phyloP scores from a whole-genome alignment of 2,329 filamentous ascomycete genomes.

The Fusarium torulosum region DNA sequence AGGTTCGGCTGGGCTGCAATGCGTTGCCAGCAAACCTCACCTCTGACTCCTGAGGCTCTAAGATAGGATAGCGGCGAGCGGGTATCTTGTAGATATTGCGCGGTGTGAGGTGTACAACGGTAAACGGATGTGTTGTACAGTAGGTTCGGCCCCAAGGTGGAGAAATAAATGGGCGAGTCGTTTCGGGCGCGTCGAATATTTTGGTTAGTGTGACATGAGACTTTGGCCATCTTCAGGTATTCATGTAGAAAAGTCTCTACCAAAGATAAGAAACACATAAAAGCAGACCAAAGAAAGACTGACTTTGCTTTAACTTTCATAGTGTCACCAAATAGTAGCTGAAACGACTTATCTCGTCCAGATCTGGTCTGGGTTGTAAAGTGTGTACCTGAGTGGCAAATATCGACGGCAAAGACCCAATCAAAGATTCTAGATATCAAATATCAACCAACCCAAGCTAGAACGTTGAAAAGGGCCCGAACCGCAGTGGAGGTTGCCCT shows the following conservation, averaged over 20 bases:
- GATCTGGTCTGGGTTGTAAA: slow-evolving; percentile 1
- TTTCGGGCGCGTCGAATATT: slow-evolving; percentile 6
- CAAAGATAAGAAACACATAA: neutral
- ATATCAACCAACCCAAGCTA: slow-evolving; percentile 23
- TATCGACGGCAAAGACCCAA: slow-evolving; percentile 14
- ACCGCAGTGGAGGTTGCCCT: slow-evolving; percentile 42
- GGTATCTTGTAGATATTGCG: slow-evolving; percentile 7
- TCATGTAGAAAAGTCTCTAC: neutral
- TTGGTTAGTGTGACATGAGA: slow-evolving; percentile 3
- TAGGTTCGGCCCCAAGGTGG: slow-evolving; percentile 33
- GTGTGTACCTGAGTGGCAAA: slow-evolving; percentile 34
- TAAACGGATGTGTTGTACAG: slow-evolving; percentile 27
- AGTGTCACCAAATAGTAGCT: neutral
- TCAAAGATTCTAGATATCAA: slow-evolving; percentile 20
- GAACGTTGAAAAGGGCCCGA: slow-evolving; percentile 37
- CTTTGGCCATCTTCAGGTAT: neutral
- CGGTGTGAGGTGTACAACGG: slow-evolving; percentile 28
- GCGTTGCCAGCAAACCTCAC: slow-evolving; percentile 37
- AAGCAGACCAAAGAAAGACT: neutral
- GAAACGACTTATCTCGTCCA: neutral
- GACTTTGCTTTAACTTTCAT: neutral
- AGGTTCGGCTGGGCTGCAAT: slow-evolving; percentile 35
- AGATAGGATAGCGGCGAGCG: slow-evolving; percentile 6
- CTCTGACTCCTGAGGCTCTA: slow-evolving; percentile 2
- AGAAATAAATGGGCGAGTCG: slow-evolving; percentile 11